Percentiles rank a stretch among this genome's conserved stretches.
Evolutionary conservation across 768 basidiomycete species (phyloP).

Genomic region (Xanthoconium purpureum): DNA sequence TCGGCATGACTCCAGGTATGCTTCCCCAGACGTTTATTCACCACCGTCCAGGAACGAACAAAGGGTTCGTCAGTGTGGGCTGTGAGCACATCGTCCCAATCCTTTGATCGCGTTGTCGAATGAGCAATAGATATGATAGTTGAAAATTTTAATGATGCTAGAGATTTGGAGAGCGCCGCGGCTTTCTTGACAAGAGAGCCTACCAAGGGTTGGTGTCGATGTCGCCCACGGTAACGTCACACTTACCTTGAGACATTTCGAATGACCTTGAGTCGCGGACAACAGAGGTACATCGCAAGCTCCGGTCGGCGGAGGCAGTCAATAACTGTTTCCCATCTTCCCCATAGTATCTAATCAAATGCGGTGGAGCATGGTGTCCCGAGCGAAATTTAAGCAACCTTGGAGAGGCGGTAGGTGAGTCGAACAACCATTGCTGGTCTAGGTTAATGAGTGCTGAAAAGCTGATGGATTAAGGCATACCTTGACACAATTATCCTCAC

Average conservation of each 20-base stretch:
- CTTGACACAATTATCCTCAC: slow-evolving; percentile 95
- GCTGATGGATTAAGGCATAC: slow-evolving; percentile 38
- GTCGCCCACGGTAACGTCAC: not conserved
- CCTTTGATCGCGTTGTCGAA: slow-evolving; percentile 78
- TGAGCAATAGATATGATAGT: slow-evolving; percentile 75
- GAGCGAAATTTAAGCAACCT: slow-evolving; percentile 88
- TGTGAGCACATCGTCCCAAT: slow-evolving; percentile 98
- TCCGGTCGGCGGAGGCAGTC: slow-evolving; percentile 85
- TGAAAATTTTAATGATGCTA: slow-evolving; percentile 82
- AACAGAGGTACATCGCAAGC: slow-evolving; percentile 85
- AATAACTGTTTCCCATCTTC: slow-evolving; percentile 95
- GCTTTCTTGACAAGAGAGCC: slow-evolving; percentile 85
- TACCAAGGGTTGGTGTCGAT: slow-evolving; percentile 29
- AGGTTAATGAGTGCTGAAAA: slow-evolving; percentile 3
- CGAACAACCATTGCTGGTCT: slow-evolving; percentile 94
- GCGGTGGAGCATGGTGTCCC: slow-evolving; percentile 88
- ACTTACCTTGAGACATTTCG: slow-evolving; percentile 86
- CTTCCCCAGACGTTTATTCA: slow-evolving; percentile 78
- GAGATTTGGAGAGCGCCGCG: slow-evolving; percentile 67
- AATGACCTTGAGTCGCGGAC: slow-evolving; percentile 94
- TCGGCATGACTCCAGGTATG: slow-evolving; percentile 61
- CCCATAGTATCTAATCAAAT: slow-evolving; percentile 92
- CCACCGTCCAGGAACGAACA: slow-evolving; percentile 85
- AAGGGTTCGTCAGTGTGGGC: slow-evolving; percentile 79
- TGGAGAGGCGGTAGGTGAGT: slow-evolving; percentile 83